Base-by-base conservation (phyloP, 1,284 basidiomycete species). In the Ceraceosorus guamensis region DNA sequence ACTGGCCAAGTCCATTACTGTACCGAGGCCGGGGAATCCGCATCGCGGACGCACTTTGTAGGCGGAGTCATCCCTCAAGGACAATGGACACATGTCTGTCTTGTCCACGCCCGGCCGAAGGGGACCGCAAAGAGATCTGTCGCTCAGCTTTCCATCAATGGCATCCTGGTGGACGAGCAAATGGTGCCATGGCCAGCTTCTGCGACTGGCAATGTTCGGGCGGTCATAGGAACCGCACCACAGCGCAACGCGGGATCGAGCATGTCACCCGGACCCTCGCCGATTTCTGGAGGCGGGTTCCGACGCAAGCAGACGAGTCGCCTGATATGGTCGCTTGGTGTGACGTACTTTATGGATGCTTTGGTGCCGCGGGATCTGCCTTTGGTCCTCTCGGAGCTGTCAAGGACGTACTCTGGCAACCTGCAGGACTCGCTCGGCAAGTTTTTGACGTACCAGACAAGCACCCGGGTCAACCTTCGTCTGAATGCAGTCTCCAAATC, bases 361-460 rank as follows among this genome's bases (percentile, higher is more conserved):
- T 56, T 61, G 3, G 30, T 74, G 3, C 61, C 70, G 3, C 52
- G 53, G 16, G 69, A 67, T n/a, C 41, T 74, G 18, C 63, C 67
- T 4, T 55, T 66, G 31, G 60, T 74, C 2, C 58, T 74, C 1
- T 50, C 58, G 46, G 62, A 67, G 57, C 59, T 74, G 8, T 30
- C 50, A 5, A 59, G 56, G 2, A 56, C 62, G n/a, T 74, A 73
- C 53, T 50, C 54, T 4, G 66, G 68, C 37, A 71, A 70, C 30
- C 52, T 64, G 18, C 71, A 74, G 43, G 68, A 67, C 51, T 60
- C 65, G 16, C 62, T 75, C 13, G 66, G 67, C 13, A 61, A 66
- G 6, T 75, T 73, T 53, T 53, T 75, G 8, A 65, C 71, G 1
- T 71, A 71, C 45, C 50, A 56, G 0, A 67, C 60, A 6, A 67